These are phyloP conservation scores for Telfairia occidentalis DNA, from an alignment of 331 rosid species.

Conservation along the genomic window DNA sequence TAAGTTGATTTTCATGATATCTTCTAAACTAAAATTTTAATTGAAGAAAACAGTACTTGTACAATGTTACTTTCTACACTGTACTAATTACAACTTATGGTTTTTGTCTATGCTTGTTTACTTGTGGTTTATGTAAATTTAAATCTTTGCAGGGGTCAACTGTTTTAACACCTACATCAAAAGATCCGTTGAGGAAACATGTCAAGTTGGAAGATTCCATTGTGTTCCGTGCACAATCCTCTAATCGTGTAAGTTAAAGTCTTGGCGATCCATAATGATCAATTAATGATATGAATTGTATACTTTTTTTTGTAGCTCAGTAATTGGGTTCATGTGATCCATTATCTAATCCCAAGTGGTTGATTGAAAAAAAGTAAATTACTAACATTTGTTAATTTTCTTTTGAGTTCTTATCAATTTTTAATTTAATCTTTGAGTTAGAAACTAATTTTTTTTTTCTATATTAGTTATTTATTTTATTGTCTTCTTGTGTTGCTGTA, in stretches of 20 bases:
- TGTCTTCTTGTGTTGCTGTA: not conserved
- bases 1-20: constrained; percentile 15
- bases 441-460: not conserved
- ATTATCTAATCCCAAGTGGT: not conserved
- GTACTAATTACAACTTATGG: not conserved
- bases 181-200: constrained; percentile 37
- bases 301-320: constrained; percentile 2
- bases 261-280: constrained; percentile 9
- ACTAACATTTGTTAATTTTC: not conserved
- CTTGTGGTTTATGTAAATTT: not conserved
- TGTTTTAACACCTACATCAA: constrained; percentile 25
- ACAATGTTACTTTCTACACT: not conserved
- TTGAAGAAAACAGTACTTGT: not conserved
- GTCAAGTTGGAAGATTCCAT: constrained; percentile 35
- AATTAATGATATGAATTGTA: not conserved
- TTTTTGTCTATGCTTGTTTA: constrained; percentile 1
- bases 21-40: not conserved
- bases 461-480: not conserved
- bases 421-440: not conserved
- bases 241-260: constrained; percentile 38
- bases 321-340: not conserved
- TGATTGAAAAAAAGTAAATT: not conserved
- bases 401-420: not conserved
- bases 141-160: constrained; percentile 28
- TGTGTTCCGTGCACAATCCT: constrained; percentile 22